Conservation (phyloP, 306 rosid species). For the Quercus robur region DNA sequence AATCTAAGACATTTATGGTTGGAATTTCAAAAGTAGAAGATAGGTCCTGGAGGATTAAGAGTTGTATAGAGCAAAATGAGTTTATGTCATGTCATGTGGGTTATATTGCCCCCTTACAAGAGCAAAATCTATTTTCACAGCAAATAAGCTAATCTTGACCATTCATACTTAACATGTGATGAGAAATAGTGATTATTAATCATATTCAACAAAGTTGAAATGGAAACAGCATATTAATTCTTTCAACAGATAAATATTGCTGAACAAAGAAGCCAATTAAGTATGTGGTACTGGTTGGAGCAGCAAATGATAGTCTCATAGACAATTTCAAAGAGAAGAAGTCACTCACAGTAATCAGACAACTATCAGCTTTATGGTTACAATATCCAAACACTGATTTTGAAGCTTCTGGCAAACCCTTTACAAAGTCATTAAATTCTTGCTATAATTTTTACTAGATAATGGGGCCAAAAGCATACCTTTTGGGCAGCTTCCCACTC, state of each 20-base stretch:
- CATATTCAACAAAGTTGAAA: not conserved
- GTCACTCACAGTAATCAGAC: no score
- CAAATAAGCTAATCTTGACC: conserved; percentile 44
- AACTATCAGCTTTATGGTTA: no score
- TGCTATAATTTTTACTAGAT: not conserved
- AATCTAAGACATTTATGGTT: no score
- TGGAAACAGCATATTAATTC: not conserved
- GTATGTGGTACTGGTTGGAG: no score
- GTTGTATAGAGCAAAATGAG: not conserved
- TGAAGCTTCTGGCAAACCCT: no score
- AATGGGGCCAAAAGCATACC: conserved; percentile 25
- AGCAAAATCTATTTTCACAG: conserved; percentile 62
- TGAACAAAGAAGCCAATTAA: no score
- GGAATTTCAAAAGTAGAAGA: no score
- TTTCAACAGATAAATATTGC: not conserved
- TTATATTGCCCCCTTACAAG: conserved; percentile 63
- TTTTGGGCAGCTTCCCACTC: conserved; percentile 53
- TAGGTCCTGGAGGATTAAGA: no score
- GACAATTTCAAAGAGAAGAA: no score
- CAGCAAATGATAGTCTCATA: no score
- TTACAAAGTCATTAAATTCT: not conserved
- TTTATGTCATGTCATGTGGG: conserved; percentile 38
- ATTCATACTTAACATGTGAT: conserved; percentile 54
- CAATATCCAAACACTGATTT: no score
- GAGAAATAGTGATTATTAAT: not conserved